Base-by-base conservation (phyloP, 2,329 filamentous ascomycete genomes). In the Cordyceps sp. region DNA sequence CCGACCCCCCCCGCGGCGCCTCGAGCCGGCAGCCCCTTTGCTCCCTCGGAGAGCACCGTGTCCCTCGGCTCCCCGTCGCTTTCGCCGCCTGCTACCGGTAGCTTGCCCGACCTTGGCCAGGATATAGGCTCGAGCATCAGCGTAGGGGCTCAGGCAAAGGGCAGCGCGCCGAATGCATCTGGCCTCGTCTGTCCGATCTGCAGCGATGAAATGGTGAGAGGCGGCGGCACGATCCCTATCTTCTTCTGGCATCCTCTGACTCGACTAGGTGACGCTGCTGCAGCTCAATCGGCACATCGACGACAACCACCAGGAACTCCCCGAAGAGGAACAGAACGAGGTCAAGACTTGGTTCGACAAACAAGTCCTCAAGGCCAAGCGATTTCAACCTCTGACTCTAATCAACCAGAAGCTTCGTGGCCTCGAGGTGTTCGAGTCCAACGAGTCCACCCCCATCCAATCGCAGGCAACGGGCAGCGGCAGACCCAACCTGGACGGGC, bases 281-380 rank as follows among this genome's bases (percentile, higher is more conserved):
- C 90, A 98, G 58, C 62, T 98, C 26, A 96, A 98, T 51, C 74
- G 64, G 44, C 69, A 74, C 42, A 70, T 94, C 48, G 86, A 94
- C 59, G 86, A 94, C 51, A 74, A 65, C 39, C 86, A 94, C 58
- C 80, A 86, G 52, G 86, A 93, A 48, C 69, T 94, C 12, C 80
- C 92, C 49, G 81, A 82, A 40, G 70, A 84, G 37, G 78, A 85
- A 49, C 86, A 93, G 50, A 83, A 93, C 54, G 84, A 94, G 56
- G 85, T 93, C 45, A 92, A 92, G 60, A 88, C 85, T 26, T 94
- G 86, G 86, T 93, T 94, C 58, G 83, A 92, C 60, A 80, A 83
- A 48, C 86, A 93, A 55, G 86, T 94, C 56, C 69, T 81, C 42
- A 93, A 92, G 53, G 86, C 86, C 10, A 93, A 90, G 55, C 78